These are phyloP conservation scores for Aspergillus quadricinctus DNA, from an alignment of 2,329 filamentous ascomycete genomes.

Conservation along the genomic window DNA sequence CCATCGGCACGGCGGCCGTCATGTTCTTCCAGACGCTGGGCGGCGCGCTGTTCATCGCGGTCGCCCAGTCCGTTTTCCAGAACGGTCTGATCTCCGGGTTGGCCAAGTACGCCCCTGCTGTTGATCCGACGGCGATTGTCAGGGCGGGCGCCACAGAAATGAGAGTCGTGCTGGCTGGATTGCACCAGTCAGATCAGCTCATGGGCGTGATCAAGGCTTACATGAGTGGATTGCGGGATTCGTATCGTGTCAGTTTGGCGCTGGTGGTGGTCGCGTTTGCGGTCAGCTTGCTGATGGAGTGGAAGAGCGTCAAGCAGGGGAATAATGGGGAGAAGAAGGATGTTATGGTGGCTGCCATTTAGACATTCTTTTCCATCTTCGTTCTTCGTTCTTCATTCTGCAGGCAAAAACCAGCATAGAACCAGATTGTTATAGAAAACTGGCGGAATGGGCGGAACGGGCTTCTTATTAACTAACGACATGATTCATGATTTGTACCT, in stretches of 20 bases:
- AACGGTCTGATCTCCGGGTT: slow-evolving; percentile 43
- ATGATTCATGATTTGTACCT: neutral
- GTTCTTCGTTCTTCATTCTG: neutral
- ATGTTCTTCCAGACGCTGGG: slow-evolving; percentile 38
- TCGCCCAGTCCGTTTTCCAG: slow-evolving; percentile 49
- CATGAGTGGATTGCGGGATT: slow-evolving; percentile 16
- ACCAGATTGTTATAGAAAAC: neutral
- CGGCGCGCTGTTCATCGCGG: slow-evolving; percentile 47
- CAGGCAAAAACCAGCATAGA: neutral
- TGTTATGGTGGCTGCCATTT: neutral
- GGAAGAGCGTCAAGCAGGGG: slow-evolving; percentile 20
- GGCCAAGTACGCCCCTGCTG: neutral
- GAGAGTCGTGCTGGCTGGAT: slow-evolving; percentile 6
- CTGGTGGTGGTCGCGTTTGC: slow-evolving; percentile 15
- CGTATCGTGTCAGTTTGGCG: slow-evolving; percentile 19
- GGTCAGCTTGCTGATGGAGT: slow-evolving; percentile 19
- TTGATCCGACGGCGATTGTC: slow-evolving; percentile 11
- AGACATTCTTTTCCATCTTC: neutral
- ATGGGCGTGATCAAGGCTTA: slow-evolving; percentile 17
- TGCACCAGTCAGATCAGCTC: slow-evolving; percentile 13
- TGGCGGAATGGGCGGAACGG: neutral
- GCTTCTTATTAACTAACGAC: neutral
- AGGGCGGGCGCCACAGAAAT: slow-evolving; percentile 18
- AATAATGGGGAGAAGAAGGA: neutral
- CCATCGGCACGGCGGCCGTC: slow-evolving; percentile 32